Percentiles rank a stretch among this genome's conserved stretches.
phyloP scores from a whole-genome alignment of 2,329 filamentous ascomycete species.

The Endocalyx cinctus region DNA sequence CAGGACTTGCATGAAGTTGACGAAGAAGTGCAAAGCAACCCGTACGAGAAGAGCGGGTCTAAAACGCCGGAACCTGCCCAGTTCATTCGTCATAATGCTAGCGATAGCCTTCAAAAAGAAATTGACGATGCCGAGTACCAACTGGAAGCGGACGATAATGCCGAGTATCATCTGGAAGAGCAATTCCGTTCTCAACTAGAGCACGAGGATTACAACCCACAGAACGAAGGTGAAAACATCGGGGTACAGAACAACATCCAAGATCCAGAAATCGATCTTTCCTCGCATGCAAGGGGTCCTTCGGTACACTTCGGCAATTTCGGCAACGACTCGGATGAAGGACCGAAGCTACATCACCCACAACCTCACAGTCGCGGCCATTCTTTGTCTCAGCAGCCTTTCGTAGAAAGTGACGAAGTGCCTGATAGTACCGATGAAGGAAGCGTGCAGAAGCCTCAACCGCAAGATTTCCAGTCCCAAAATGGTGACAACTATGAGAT shows the following conservation, averaged over 20 bases:
- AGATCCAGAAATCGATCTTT: conserved; percentile 13
- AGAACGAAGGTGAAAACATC: conserved; percentile 37
- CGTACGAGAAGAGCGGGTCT: conserved; percentile 44
- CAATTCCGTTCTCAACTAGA: conserved; percentile 74
- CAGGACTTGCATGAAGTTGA: conserved; percentile 73
- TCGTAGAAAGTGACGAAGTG: conserved; percentile 49
- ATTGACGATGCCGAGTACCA: conserved; percentile 82
- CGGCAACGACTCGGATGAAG: conserved; percentile 48
- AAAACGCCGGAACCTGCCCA: conserved; percentile 48
- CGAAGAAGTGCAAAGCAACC: conserved; percentile 48
- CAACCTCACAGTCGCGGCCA: conserved; percentile 71
- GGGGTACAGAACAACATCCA: conserved; percentile 20
- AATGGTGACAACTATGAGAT: conserved; percentile 58
- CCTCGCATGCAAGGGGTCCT: conserved; percentile 36
- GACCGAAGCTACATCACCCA: conserved; percentile 62
- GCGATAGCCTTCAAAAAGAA: conserved; percentile 74
- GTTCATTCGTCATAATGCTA: conserved; percentile 62
- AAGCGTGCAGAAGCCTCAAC: conserved; percentile 32
- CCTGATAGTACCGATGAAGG: conserved; percentile 33
- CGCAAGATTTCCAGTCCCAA: conserved; percentile 34
- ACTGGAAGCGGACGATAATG: conserved; percentile 77
- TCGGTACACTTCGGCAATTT: conserved; percentile 49
- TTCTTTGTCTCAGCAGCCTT: conserved; percentile 64
- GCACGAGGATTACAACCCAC: conserved; percentile 71
- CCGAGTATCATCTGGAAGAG: conserved; percentile 79